Evolutionary conservation across 1,139 yeast genomes (phyloP).

Genomic region (Candida gigantensis): DNA sequence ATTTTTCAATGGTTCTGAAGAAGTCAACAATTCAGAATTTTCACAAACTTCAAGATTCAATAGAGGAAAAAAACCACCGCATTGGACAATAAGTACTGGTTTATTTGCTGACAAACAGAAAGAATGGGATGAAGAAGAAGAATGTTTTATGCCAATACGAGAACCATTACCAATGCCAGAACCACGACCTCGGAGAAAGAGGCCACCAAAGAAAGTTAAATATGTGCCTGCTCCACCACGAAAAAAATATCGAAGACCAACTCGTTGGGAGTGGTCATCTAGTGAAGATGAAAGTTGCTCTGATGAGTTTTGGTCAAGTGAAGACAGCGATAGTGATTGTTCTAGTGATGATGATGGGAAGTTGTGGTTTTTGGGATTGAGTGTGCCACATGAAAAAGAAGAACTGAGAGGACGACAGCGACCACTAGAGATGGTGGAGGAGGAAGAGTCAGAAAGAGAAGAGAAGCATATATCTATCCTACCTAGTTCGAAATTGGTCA

Average conservation of each 20-base stretch:
- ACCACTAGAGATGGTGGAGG: no score
- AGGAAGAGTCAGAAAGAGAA: background rate
- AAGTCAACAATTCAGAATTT: constrained; percentile 2
- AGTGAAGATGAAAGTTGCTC: constrained; percentile 6
- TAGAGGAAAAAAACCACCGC: constrained; percentile 5
- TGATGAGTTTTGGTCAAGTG: constrained; percentile 2
- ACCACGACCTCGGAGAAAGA: constrained; percentile 3
- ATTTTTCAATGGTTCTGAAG: constrained; percentile 1
- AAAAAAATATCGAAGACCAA: background rate
- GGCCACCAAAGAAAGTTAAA: background rate
- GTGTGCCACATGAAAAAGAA: background rate
- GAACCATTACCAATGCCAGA: constrained; percentile 7
- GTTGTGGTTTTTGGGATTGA: constrained; percentile 12
- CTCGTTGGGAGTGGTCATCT: constrained; percentile 4
- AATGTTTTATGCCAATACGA: constrained; percentile 1
- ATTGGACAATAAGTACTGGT: constrained; percentile 14
- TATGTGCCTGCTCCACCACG: background rate
- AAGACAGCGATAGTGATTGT: constrained; percentile 1
- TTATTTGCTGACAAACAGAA: constrained; percentile 12
- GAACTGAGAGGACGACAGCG: no score
- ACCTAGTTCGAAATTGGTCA: constrained; percentile 5
- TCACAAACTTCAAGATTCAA: constrained; percentile 1
- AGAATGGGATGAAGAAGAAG: constrained; percentile 4
- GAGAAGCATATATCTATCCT: constrained; percentile 2
- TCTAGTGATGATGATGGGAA: constrained; percentile 4